Conservation (phyloP, 169 alveolate genomes). For the Toxoplasma gondii region DNA sequence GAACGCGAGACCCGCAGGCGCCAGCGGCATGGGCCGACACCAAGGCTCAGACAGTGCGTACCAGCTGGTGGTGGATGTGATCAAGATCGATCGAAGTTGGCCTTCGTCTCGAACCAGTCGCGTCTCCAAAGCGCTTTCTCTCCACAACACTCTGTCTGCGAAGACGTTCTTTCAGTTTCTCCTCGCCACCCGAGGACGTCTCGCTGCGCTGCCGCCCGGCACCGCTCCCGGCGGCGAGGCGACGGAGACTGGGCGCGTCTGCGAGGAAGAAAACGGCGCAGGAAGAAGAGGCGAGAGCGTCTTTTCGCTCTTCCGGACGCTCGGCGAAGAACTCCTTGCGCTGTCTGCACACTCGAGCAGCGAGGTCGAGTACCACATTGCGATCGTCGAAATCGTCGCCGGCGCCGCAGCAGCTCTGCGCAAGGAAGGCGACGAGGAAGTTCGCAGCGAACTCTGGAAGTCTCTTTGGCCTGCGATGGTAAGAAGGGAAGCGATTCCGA, state of each 20-base stretch:
- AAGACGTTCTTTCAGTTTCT: conserved; percentile 14
- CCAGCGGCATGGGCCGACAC: not conserved
- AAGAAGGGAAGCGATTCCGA: not conserved
- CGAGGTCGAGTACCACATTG: not conserved
- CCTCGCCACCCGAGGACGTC: not conserved
- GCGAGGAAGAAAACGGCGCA: not conserved
- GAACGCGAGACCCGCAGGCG: not conserved
- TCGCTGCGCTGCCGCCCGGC: not conserved
- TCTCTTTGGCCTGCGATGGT: conserved; percentile 35
- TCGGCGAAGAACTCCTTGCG: not conserved
- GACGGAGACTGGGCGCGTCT: not conserved
- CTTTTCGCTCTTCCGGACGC: not conserved
- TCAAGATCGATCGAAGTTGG: conserved; percentile 41
- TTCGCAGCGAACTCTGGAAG: conserved; percentile 7
- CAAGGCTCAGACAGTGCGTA: not conserved
- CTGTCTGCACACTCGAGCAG: not conserved
- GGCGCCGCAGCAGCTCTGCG: conserved; percentile 20
- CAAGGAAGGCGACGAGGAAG: not conserved
- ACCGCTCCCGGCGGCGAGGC: not conserved
- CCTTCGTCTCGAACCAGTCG: conserved; percentile 20
- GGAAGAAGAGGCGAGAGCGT: not conserved
- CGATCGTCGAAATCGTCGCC: conserved; percentile 3
- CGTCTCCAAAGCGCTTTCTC: conserved; percentile 11
- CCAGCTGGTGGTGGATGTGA: conserved; percentile 5
- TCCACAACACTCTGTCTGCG: conserved; percentile 34